Base-by-base conservation (phyloP, 108 stramenopile genomes). In the Pseudonitzschia multistriata region DNA sequence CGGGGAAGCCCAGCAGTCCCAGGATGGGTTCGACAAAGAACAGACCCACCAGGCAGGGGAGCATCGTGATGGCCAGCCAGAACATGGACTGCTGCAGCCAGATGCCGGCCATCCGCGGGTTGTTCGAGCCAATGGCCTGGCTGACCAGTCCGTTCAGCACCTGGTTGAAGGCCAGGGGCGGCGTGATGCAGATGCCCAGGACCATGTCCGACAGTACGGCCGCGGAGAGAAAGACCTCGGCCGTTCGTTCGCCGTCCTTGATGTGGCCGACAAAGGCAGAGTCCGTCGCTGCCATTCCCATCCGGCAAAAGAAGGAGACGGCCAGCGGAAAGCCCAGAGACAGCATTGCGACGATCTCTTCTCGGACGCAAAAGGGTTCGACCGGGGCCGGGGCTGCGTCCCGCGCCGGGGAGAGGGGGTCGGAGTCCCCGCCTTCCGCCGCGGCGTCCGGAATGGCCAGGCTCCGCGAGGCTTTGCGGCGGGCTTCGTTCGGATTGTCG, bases 171-270 rank as follows among this genome's bases (percentile, higher is more conserved):
- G 79, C 79, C 33, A 80, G 66, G 0, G 79, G 79, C 22, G 79
- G 79, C 22, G 70, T 67, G 31, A 90, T 53, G 22, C 91, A 79
- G 2, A 95, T 87, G 62, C 70, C 78, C 13, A 81, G 74, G 48
- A 85, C 85, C 89, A 88, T 87, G 34, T 95, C 94, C 11, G 85
- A 82, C 34, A 95, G 68, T 8, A 88, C 89, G 2, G 86, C 78
- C 1, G 94, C 94, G 3, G 79, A 79, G 31, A 84, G 50, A 49
- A 70, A 76, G 7, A 72, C 61, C 72, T 79, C 76, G 3, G 79
- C 61, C 0, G 49, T 64, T 35, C 67, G 30, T 2, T 71, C 17
- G 27, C 70, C 79, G 45, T 79, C 67, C 21, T 69, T 21, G 42
- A 73, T 79, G 47, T 72, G 72, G 49, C 78, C 72, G 6, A 79